Percentiles rank a stretch among this genome's conserved stretches.
Evolutionary conservation across 1,284 basidiomycete species (phyloP).

Genomic region (Boletus hoseneyae): DNA sequence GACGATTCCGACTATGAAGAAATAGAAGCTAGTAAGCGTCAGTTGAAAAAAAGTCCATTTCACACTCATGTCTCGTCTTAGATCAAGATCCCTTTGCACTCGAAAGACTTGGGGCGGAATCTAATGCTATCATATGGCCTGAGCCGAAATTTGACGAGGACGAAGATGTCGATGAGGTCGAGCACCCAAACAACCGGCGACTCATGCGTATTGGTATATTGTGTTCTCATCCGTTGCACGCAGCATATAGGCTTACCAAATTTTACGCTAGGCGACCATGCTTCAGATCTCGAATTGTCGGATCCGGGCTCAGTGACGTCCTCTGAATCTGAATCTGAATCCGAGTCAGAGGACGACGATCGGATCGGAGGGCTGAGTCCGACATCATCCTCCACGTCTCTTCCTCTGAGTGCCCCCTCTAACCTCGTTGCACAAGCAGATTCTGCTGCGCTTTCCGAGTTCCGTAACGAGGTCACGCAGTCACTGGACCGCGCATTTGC

Average conservation of each 20-base stretch:
- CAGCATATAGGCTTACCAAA: constrained; percentile 4
- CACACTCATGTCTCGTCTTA: constrained; percentile 29
- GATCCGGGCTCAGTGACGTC: constrained; percentile 54
- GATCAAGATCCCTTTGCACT: constrained; percentile 40
- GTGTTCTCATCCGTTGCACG: background rate
- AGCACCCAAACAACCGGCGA: constrained; percentile 59
- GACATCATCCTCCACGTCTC: constrained; percentile 42
- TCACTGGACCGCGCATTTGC: constrained; percentile 87
- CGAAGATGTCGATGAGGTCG: constrained; percentile 57
- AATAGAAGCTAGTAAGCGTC: constrained; percentile 54
- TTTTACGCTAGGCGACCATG: constrained; percentile 50
- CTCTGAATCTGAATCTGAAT: constrained; percentile 33
- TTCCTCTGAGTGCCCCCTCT: constrained; percentile 36
- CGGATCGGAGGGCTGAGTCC: constrained; percentile 34
- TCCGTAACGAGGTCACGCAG: constrained; percentile 71
- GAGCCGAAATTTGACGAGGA: constrained; percentile 51
- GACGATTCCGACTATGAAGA: constrained; percentile 63
- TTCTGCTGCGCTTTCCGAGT: constrained; percentile 63
- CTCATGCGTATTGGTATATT: constrained; percentile 66
- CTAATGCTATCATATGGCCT: constrained; percentile 74
- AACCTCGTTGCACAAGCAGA: constrained; percentile 36
- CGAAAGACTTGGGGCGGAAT: constrained; percentile 51
- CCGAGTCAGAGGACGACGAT: constrained; percentile 30
- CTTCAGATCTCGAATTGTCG: constrained; percentile 55
- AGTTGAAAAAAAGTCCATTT: background rate